A percentile compares a stretch with the other conserved stretches of the same genome.
Conservation (phyloP, 306 rosid species). For the Delonix regia region DNA sequence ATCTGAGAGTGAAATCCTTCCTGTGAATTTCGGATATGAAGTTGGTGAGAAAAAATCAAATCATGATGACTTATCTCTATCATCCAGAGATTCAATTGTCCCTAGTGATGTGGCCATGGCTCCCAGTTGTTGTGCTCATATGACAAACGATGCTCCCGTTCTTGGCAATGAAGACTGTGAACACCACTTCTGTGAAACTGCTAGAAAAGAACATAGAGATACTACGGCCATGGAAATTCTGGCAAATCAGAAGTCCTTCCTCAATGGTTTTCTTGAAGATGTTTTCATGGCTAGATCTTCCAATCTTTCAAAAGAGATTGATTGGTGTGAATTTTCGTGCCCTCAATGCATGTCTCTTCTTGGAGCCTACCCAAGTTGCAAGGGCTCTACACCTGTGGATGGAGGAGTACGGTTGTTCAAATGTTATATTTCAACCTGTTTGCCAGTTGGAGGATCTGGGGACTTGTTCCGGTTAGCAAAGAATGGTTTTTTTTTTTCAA, state of each 20-base stretch:
- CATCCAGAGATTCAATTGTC: slow-evolving; percentile 40
- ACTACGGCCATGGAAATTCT: slow-evolving; percentile 42
- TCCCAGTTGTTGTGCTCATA: slow-evolving; percentile 52
- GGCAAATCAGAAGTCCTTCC: slow-evolving; percentile 62
- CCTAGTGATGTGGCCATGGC: slow-evolving; percentile 26
- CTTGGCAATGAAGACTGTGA: slow-evolving; percentile 41
- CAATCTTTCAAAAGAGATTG: slow-evolving; percentile 70
- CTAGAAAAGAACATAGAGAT: slow-evolving; percentile 37
- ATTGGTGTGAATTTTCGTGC: slow-evolving; percentile 77
- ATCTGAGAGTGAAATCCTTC: slow-evolving; percentile 43
- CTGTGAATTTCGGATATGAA: slow-evolving; percentile 35
- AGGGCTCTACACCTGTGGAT: slow-evolving; percentile 64
- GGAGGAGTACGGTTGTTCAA: slow-evolving; percentile 87
- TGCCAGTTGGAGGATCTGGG: slow-evolving; percentile 53
- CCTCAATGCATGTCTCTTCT: slow-evolving; percentile 77
- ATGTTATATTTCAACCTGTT: slow-evolving; percentile 71
- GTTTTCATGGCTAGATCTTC: slow-evolving; percentile 86
- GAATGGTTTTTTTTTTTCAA: neutral
- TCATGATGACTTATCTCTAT: slow-evolving; percentile 36
- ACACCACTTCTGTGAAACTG: slow-evolving; percentile 49
- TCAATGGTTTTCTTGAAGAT: slow-evolving; percentile 90
- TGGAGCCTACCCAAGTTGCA: slow-evolving; percentile 84
- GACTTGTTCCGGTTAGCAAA: slow-evolving; percentile 77
- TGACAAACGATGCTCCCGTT: slow-evolving; percentile 9
- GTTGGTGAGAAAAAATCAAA: slow-evolving; percentile 35